These are phyloP conservation scores for Artemisia argyi DNA, from an alignment of 129 eudicot genomes.

Conservation along the genomic window DNA sequence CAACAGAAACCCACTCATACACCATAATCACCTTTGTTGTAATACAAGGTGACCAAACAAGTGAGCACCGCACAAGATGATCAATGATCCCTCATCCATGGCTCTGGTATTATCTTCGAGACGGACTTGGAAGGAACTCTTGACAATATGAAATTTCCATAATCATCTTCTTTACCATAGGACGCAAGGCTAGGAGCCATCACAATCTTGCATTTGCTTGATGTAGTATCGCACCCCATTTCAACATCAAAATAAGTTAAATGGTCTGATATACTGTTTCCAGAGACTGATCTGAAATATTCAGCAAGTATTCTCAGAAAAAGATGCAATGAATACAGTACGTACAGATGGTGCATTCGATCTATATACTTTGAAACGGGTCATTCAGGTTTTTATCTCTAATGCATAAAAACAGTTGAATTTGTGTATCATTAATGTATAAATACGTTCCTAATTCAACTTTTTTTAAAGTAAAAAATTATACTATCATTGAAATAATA, in stretches of 20 bases:
- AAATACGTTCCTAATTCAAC: too few relatives aligned
- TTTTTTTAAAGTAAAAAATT: too few relatives aligned
- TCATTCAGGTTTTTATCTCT: not conserved
- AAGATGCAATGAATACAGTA: not conserved
- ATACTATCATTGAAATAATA: too few relatives aligned
- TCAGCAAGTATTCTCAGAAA: not conserved
- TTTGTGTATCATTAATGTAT: too few relatives aligned
- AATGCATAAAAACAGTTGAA: not conserved
- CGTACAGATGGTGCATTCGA: not conserved
- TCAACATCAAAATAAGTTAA: slow-evolving; percentile 66
- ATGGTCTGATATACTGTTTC: slow-evolving; percentile 86
- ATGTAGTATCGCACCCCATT: slow-evolving; percentile 55
- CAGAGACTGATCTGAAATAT: slow-evolving; percentile 76
- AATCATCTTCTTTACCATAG: slow-evolving; percentile 45
- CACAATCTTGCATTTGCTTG: slow-evolving; percentile 64
- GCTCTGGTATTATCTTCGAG: slow-evolving; percentile 29
- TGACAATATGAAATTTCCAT: slow-evolving; percentile 66
- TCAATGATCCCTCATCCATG: slow-evolving; percentile 24
- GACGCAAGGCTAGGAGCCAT: slow-evolving; percentile 48
- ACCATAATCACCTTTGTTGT: not conserved
- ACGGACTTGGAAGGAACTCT: slow-evolving; percentile 41
- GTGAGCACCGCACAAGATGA: not conserved
- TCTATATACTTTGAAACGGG: not conserved
- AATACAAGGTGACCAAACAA: slow-evolving; percentile 2
- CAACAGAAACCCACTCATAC: not conserved